Evolutionary conservation across 768 basidiomycete genomes (phyloP).

Genomic region (Termitomyces titanicus): DNA sequence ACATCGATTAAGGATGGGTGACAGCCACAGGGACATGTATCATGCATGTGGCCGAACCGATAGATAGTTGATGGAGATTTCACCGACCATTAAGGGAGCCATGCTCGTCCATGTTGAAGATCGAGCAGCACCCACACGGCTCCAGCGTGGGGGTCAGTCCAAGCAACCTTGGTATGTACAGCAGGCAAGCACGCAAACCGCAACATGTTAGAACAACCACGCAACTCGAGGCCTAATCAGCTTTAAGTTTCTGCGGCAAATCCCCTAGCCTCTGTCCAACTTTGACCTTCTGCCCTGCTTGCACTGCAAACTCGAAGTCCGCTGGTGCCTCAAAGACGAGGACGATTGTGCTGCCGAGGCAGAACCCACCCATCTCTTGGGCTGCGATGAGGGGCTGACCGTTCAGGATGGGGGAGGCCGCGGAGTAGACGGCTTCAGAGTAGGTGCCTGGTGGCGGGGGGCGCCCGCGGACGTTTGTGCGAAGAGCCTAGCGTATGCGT

Average conservation of each 20-base stretch:
- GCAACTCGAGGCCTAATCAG: constrained; percentile 12
- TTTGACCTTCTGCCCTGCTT: constrained; percentile 79
- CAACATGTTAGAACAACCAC: no score
- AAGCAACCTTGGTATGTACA: neutral
- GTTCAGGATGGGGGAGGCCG: constrained; percentile 75
- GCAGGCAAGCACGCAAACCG: neutral
- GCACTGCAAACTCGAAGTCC: constrained; percentile 73
- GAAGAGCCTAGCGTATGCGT: constrained; percentile 53
- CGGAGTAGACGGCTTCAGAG: constrained; percentile 87
- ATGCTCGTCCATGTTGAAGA: constrained; percentile 22
- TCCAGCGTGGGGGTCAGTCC: neutral
- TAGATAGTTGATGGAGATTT: constrained; percentile 1
- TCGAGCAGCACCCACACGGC: constrained; percentile 7
- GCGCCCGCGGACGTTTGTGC: constrained; percentile 81
- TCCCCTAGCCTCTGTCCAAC: constrained; percentile 85
- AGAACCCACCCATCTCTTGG: constrained; percentile 98
- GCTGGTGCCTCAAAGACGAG: constrained; percentile 93
- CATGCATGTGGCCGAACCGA: neutral
- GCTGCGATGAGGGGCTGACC: constrained; percentile 87
- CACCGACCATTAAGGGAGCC: neutral
- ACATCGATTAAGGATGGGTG: constrained; percentile 12
- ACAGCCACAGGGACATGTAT: neutral
- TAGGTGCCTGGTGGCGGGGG: constrained; percentile 81
- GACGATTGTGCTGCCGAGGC: constrained; percentile 92
- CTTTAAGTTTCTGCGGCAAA: constrained; percentile 27